Percentiles rank a stretch among this genome's conserved stretches.
These are phyloP conservation scores for Eruca vesicaria DNA, from an alignment of 441 rosid genomes.

Conservation along the genomic window DNA sequence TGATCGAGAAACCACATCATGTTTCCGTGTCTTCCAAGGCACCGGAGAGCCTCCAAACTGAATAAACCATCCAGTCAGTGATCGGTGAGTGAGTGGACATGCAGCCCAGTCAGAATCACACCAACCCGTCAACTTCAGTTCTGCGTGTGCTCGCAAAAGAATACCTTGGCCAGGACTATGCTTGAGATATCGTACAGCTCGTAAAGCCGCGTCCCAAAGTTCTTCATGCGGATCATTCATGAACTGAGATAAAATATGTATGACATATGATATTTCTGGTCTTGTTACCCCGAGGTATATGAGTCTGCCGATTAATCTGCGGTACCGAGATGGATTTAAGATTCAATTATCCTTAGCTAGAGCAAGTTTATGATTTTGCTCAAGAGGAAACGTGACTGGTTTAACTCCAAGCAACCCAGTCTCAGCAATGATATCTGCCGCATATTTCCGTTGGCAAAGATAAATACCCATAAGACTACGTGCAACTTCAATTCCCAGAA, in stretches of 20 bases:
- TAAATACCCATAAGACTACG: neutral
- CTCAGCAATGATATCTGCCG: neutral
- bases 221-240: neutral
- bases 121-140: neutral
- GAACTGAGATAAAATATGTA: neutral
- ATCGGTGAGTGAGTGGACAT: neutral
- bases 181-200: neutral
- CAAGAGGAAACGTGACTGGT: neutral
- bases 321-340: neutral
- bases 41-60: neutral
- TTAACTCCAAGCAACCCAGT: neutral
- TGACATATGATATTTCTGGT: neutral
- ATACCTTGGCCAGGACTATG: neutral
- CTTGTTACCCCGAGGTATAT: neutral
- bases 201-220: neutral
- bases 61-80: neutral
- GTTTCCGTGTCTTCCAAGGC: neutral
- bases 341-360: neutral
- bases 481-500: neutral
- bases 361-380: neutral
- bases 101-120: neutral
- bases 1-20: neutral
- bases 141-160: neutral
- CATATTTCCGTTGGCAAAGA: neutral
- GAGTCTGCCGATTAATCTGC: neutral